phyloP scores from a whole-genome alignment of 306 rosid species.

The Castanea sativa region DNA sequence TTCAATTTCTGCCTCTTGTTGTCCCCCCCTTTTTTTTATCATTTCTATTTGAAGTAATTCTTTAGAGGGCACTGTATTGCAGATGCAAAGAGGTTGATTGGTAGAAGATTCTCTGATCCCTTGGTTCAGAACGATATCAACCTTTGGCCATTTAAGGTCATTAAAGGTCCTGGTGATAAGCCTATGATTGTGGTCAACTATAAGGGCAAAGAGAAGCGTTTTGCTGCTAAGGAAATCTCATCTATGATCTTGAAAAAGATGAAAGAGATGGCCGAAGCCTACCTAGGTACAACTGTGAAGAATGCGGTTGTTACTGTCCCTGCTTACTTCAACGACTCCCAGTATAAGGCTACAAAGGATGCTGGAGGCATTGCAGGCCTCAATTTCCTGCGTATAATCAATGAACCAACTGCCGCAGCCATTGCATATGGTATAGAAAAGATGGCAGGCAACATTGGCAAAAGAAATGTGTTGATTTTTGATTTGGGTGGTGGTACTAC shows the following conservation, averaged over 20 bases:
- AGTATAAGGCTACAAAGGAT: constrained; percentile 23
- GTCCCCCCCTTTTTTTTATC: neutral
- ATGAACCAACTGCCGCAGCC: constrained; percentile 15
- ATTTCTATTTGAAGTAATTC: neutral
- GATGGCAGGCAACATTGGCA: neutral
- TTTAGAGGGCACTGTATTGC: neutral
- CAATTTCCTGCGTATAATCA: neutral
- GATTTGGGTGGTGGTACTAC: constrained; percentile 14
- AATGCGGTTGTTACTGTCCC: neutral
- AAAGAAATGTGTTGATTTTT: constrained; percentile 14
- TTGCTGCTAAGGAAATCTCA: constrained; percentile 6
- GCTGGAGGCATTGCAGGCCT: constrained; percentile 13
- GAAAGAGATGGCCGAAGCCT: neutral
- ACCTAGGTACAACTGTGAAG: neutral
- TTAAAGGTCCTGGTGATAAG: neutral
- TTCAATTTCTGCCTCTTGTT: neutral
- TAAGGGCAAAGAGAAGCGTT: neutral
- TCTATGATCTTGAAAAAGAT: neutral
- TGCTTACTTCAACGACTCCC: neutral
- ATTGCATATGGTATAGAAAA: constrained; percentile 2
- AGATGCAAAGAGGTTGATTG: constrained; percentile 16
- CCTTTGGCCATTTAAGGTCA: neutral
- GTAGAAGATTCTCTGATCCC: neutral
- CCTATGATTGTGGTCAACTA: constrained; percentile 4
- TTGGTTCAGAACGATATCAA: neutral